A percentile compares a stretch with the other conserved stretches of the same genome.
These are phyloP conservation scores for Jimgerdemannia lactiflua DNA, from an alignment of 192 early-diverging fungal genomes.

Conservation along the genomic window DNA sequence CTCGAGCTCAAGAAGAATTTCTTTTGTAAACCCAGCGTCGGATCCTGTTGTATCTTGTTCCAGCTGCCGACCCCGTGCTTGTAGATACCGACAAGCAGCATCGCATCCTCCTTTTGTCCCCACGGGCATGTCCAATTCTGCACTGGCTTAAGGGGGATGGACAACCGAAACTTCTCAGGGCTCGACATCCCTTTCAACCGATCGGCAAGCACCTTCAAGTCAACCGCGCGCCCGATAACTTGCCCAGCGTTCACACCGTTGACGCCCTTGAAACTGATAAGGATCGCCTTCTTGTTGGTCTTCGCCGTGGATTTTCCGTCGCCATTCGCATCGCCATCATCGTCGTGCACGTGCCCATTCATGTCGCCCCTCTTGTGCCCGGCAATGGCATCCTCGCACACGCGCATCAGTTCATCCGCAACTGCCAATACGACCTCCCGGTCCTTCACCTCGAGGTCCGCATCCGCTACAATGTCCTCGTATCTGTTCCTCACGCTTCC, in stretches of 20 bases:
- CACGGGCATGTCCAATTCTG: slow-evolving; percentile 84
- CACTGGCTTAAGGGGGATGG: slow-evolving; percentile 77
- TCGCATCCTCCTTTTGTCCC: slow-evolving; percentile 91
- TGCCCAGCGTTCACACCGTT: slow-evolving; percentile 84
- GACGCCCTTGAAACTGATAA: slow-evolving; percentile 75
- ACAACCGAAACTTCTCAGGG: slow-evolving; percentile 73
- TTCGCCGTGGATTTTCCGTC: slow-evolving; percentile 27
- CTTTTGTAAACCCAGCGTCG: slow-evolving; percentile 67
- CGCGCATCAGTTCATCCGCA: slow-evolving; percentile 39
- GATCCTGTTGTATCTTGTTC: slow-evolving; percentile 82
- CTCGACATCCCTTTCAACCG: slow-evolving; percentile 57
- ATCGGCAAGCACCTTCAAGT: slow-evolving; percentile 64
- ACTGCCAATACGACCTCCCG: slow-evolving; percentile 34
- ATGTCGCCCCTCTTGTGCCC: background rate
- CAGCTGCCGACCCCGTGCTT: slow-evolving; percentile 93
- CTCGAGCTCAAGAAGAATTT: slow-evolving; percentile 78
- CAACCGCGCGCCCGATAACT: slow-evolving; percentile 70
- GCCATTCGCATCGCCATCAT: slow-evolving; percentile 32
- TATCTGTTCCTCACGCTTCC: slow-evolving; percentile 79
- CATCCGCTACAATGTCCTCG: slow-evolving; percentile 79
- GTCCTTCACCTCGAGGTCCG: slow-evolving; percentile 71
- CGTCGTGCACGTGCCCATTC: slow-evolving; percentile 22
- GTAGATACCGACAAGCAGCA: slow-evolving; percentile 94
- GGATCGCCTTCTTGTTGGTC: slow-evolving; percentile 69
- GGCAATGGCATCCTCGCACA: slow-evolving; percentile 42